Base-by-base conservation (phyloP, 163 green algal species). In the Chlorella variabilis region DNA sequence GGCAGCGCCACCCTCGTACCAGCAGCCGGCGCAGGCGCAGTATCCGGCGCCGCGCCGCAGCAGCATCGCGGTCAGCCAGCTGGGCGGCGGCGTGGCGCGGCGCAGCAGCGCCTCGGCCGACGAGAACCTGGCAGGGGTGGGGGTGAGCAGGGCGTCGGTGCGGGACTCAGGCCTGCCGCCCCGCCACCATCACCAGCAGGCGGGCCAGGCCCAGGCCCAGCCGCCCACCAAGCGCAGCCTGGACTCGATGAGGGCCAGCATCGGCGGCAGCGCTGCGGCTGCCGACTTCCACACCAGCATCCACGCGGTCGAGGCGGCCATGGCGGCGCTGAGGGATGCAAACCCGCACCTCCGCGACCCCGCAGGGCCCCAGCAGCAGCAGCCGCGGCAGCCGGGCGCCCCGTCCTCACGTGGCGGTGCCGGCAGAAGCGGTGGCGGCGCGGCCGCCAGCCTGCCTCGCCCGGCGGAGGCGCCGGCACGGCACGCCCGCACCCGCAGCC, bases 201-300 rank as follows among this genome's bases (percentile, higher is more conserved):
- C 49, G 27, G 39, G 25, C 39, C 20, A 8, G 20, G 51, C 15
- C n/a, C n/a, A n/a, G 51, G 15, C 51, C 20, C 51, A 62, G 51
- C 70, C 13, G 25, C 25, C 54, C 34, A 79, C 71, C 71, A 79
- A 79, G 54, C 71, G 71, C 71, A 79, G 71, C 36, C 56, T 79
- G 33, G 71, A 79, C 54, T 79, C 71, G 13, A 51, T 79, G 71
- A 27, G 71, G 21, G 58, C 20, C 51, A 79, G 71, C 71, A 33
- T 69, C 13, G 56, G 69, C 31, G 45, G 48, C 20, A 56, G 71
- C 2, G 49, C 73, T 7, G 73, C 34, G 15, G 73, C 56, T 23
- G 36, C 65, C 11, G 41, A 49, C 73, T 61, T 80, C 73, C 29
- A 70, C 49, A 63, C 59, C 27, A 80, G 73, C 73, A 45, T 80